Base-by-base conservation (phyloP, 2,329 filamentous ascomycete species). In the Cladophialophora psammophila region DNA sequence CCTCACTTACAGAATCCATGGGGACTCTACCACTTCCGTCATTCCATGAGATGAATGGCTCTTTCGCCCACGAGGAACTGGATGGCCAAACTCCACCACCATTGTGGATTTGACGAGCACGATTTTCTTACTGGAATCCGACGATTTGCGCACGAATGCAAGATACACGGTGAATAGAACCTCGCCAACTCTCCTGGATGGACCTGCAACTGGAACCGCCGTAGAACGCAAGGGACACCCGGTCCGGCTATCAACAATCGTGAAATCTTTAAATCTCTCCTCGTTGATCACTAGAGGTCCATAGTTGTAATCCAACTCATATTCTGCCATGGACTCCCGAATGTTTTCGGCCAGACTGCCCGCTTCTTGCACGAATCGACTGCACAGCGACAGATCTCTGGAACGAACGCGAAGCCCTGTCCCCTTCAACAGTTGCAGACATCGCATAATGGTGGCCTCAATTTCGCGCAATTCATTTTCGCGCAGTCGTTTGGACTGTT, bases 231-330 rank as follows among this genome's bases (percentile, higher is more conserved):
- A 18, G 13, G 35, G 8, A 13, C 15, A 31, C 2, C 61, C 65
- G 15, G 65, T 68, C 7, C n/a, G 38, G 61, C 62, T 35, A 35
- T 68, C 65, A 45, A 68, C 60, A 13, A 68, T 45, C 18, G 48
- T 48, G 56, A 40, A 61, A 12, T 62, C 26, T 31, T 67, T 63
- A 15, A 60, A 20, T n/a, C 52, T 10, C n/a, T 60, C 50, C 6
- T 6, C 32, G 15, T 15, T 35, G n/a, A 60, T 9, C 55, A 55
- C 53, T 26, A 2, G 20, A n/a, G 31, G 2, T 1, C 8, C 31
- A 8, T 38, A 40, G 12, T 35, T 9, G 31, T 13, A 26, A 1
- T 31, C 32, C 34, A 60, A 65, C 13, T 20, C 20, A 26, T 61
- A 65, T 15, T 42, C 9, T 10, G 42, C 34, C 32, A 52, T 55